Conservation (phyloP, 495 filamentous ascomycete species). For the Aspergillus conjunctus region DNA sequence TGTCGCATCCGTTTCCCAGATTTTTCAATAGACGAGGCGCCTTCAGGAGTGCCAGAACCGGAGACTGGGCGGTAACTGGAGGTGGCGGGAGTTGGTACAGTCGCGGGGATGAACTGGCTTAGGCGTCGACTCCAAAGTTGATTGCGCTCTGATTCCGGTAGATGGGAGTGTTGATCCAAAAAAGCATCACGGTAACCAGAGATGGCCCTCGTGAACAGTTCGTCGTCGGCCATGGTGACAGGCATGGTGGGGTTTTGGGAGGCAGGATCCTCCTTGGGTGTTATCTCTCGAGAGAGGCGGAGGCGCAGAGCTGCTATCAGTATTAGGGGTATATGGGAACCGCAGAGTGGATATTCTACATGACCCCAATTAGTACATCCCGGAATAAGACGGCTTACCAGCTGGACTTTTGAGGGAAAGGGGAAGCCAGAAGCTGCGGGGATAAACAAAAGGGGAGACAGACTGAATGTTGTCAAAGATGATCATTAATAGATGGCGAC, state of each 20-base stretch:
- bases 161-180: slow-evolving; percentile 48
- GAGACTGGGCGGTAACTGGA: slow-evolving; percentile 28
- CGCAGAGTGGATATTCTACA: slow-evolving; percentile 13
- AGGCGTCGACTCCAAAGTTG: slow-evolving; percentile 47
- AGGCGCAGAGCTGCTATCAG: slow-evolving; percentile 34
- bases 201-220: slow-evolving; percentile 48
- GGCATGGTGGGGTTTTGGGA: slow-evolving; percentile 34
- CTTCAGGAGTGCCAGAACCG: slow-evolving; percentile 27
- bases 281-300: slow-evolving; percentile 17
- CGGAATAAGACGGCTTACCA: too few species aligned
- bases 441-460: slow-evolving; percentile 2
- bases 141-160: slow-evolving; percentile 48
- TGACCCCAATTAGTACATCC: slow-evolving; percentile 11
- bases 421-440: too few species aligned
- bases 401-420: too few species aligned
- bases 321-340: slow-evolving; percentile 16
- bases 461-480: slow-evolving; percentile 7
- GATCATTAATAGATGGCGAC: background rate
- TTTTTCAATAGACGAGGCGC: slow-evolving; percentile 31
- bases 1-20: slow-evolving; percentile 50
- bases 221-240: slow-evolving; percentile 45
- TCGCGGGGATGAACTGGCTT: slow-evolving; percentile 43
- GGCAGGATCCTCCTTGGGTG: slow-evolving; percentile 23
- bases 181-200: slow-evolving; percentile 50
- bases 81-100: slow-evolving; percentile 22